phyloP scores from a whole-genome alignment of 176 grass and related monocot species.

The Alloteropsis semialata region DNA sequence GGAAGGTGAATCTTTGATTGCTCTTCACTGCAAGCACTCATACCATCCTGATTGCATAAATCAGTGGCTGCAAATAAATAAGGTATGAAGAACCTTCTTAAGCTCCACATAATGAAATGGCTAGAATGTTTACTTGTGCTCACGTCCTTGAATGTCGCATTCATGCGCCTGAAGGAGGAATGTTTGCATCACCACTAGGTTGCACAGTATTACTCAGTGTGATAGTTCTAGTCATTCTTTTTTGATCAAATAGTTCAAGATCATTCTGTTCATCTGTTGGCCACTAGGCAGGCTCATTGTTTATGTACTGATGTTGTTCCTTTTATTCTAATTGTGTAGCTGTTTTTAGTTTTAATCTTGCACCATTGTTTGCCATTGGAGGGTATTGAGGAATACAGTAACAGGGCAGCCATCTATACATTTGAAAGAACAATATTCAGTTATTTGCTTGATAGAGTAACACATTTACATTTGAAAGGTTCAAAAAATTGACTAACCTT shows the following conservation, averaged over 20 bases:
- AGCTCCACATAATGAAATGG: background rate
- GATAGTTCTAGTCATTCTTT: too few relatives aligned
- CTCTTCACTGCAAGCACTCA: slow-evolving; percentile 82
- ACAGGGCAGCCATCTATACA: background rate
- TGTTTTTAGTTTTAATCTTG: background rate
- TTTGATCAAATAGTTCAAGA: background rate
- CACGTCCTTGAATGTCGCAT: too few relatives aligned
- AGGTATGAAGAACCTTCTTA: slow-evolving; percentile 45
- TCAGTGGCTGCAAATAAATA: slow-evolving; percentile 98
- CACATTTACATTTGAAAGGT: background rate
- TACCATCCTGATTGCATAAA: slow-evolving; percentile 93
- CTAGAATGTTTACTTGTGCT: background rate
- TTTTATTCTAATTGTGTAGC: slow-evolving; percentile 2
- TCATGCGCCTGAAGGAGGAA: background rate
- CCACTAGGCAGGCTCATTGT: background rate
- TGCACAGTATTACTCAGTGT: background rate
- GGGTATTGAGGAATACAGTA: background rate
- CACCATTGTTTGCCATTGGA: background rate
- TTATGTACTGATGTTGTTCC: background rate
- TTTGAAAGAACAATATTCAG: background rate
- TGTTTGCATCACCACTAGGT: background rate
- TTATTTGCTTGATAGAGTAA: background rate
- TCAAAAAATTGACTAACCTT: background rate
- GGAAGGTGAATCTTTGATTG: slow-evolving; percentile 81
- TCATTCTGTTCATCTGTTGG: background rate